Evolutionary conservation across 306 rosid species (phyloP), one percentile per base, ranked within the genome.

Genomic region (Quercus gilva): DNA sequence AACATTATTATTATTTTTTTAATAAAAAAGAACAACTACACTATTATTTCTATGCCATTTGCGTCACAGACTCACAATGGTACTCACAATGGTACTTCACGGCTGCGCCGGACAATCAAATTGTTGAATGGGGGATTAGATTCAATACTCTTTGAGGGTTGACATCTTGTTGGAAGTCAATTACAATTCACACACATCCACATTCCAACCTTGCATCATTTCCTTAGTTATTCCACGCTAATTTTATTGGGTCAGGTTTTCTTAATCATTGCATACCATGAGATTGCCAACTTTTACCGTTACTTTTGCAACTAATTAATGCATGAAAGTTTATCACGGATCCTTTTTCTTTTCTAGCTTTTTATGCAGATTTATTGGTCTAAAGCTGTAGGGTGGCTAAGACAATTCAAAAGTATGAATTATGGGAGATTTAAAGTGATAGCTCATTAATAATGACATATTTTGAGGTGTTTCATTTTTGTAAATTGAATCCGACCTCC

Each of bases 91-190:
- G 51, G 12, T 0, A 29, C 45, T 29, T 41, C 12, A 8, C 3
- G 11, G 45, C 3, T 41, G 43, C 49, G 71, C 49, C 71, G 49
- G 71, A 31, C 72, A 68, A 68, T 68, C 72, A 68, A 68, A 35
- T 35, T 19, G 72, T 68, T 68, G 72, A 68, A 68, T 9, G 72
- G 72, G 26, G 20, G 72, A 67, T 63, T 19, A 41, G 45, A 41
- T 41, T 41, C 45, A 15, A 61, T 28, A 28, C 41, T 15, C 72
- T 67, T 67, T 67, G 10, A n/a, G 37, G 72, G 52, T 10, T 68
- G 72, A 68, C 17, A 35, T 68, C 51, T 68, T 68, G 72, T 67
- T 67, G 7, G 71, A 67, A 67, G 51, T 64, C 69, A 5, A 63
- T 35, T 26, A 25, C 37, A 61, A 41, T 41, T 41, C 37, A 14